Base-by-base conservation (phyloP, 306 rosid species). In the Quercus bicolor region DNA sequence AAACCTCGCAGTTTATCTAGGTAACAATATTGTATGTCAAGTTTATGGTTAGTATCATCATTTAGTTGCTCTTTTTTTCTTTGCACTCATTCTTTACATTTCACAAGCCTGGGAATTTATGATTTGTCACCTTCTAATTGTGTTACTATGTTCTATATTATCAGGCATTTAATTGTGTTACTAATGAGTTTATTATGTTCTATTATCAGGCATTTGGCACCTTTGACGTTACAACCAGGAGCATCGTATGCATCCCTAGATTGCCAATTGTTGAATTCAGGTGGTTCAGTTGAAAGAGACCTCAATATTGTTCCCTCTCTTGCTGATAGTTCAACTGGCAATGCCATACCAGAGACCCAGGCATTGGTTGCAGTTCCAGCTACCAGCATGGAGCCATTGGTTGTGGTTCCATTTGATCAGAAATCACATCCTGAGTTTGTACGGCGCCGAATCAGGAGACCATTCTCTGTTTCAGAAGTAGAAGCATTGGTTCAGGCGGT, bases 401-500 rank as follows among this genome's bases (percentile, higher is more conserved):
- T 90, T 75, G 83, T 90, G 78, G 88, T 88, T 81, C 94, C 94
- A 34, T 85, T 79, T 15, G 75, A 82, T 18, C 84, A 83, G 57
- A 91, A 88, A 85, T 78, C 90, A 74, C 88, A 88, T 80, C 78
- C 85, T 34, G 88, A 87, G 81, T 91, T 86, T 80, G 81, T 72
- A 56, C 91, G 83, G 65, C 94, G 97, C 24, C 92, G 92, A 61
- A 91, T 91, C 28, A 88, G 97, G 88, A 86, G 97, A 75, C 97
- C 94, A 19, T 91, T 91, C 84, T 88, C 97, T 51, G 97, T 91
- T 71, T 75, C 91, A 33, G 97, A 91, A 86, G 97, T 91, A 55
- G 91, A 89, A 80, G 97, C 97, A 69, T 72, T 91, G 86, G 94
- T 91, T 79, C 92, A 86, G 66, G 92, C 93, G 3, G 93, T 91